These are phyloP conservation scores for Lepraria neglecta DNA, from an alignment of 495 filamentous ascomycete genomes.

Conservation along the genomic window DNA sequence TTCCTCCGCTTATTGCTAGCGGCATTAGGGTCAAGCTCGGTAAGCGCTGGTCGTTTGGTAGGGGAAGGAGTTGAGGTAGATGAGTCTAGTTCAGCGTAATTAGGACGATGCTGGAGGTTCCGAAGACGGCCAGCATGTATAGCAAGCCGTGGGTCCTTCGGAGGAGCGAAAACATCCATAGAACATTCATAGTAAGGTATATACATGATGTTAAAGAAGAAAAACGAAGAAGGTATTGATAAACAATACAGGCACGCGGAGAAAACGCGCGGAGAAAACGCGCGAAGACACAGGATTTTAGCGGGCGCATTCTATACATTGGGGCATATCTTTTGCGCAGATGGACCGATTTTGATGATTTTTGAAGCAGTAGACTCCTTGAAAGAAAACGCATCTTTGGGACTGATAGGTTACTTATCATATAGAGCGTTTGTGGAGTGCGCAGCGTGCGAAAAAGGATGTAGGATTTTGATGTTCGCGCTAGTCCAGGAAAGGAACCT, in stretches of 20 bases:
- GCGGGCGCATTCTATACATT: background rate
- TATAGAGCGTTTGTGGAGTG: background rate
- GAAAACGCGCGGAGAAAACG: background rate
- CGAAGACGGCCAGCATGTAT: background rate
- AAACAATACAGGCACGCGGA: background rate
- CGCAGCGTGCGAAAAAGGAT: background rate
- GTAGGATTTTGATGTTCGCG: background rate
- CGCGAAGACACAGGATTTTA: background rate
- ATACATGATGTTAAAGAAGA: too few species aligned
- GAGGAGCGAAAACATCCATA: too few species aligned
- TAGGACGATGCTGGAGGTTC: background rate
- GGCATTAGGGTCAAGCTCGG: background rate
- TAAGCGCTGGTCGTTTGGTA: background rate
- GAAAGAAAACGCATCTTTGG: background rate
- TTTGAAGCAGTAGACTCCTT: background rate
- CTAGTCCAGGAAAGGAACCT: background rate
- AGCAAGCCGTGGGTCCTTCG: background rate
- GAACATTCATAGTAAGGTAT: background rate
- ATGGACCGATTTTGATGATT: background rate
- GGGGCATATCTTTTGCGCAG: background rate
- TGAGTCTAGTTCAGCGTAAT: background rate
- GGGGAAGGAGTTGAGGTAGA: background rate
- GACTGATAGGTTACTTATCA: background rate
- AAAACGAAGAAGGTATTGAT: background rate
- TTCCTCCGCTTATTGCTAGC: background rate